These are phyloP conservation scores for Fagus sylvatica DNA, from an alignment of 306 rosid species.

Conservation along the genomic window DNA sequence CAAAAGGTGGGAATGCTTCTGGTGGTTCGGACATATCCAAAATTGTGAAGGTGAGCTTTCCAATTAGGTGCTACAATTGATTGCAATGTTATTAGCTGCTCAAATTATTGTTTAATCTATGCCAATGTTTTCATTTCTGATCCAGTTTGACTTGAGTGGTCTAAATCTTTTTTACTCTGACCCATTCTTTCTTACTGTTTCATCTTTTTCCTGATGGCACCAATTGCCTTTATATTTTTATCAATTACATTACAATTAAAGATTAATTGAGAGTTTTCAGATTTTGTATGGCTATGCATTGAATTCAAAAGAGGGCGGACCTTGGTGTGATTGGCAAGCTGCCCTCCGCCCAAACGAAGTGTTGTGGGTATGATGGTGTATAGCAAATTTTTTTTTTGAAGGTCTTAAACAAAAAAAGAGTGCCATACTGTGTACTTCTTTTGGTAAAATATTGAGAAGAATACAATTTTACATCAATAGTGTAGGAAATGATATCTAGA, in stretches of 20 bases:
- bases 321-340: too few species aligned
- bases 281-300: not conserved
- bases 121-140: not conserved
- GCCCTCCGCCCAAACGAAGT: too few species aligned
- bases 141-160: not conserved
- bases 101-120: not conserved
- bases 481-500: too few species aligned
- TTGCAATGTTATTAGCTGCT: not conserved
- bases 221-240: not conserved
- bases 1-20: slow-evolving; percentile 58
- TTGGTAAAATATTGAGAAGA: too few species aligned
- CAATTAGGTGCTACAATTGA: not conserved
- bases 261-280: not conserved
- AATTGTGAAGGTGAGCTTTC: slow-evolving; percentile 76
- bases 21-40: slow-evolving; percentile 93
- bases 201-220: not conserved
- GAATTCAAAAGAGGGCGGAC: not conserved
- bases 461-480: too few species aligned
- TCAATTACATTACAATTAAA: not conserved
- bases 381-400: too few species aligned
- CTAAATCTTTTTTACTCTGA: not conserved
- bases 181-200: not conserved
- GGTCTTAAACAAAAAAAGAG: too few species aligned
- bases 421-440: too few species aligned
- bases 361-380: too few species aligned